Base-by-base conservation (phyloP, 495 filamentous ascomycete species). In the Eremomyces bilateralis region DNA sequence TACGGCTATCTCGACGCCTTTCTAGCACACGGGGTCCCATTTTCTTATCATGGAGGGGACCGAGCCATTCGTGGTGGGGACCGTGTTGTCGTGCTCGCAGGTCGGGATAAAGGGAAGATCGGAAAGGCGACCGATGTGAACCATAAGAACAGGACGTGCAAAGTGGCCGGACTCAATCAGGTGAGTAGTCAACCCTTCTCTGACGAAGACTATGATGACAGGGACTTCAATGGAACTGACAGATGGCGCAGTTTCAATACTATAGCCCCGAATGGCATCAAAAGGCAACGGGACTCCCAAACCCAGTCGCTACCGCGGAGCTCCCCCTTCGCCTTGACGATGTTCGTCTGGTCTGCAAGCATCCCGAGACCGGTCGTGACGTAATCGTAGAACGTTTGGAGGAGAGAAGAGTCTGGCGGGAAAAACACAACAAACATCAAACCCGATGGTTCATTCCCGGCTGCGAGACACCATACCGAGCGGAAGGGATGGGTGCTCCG, bases 51-150 rank as follows among this genome's bases (percentile, higher is more conserved):
- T n/a, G 39, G 57, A 37, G 50, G 63, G 34, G 42, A 57, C 29
- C 70, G 68, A 35, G 34, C 36, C 37, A 62, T 94, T 42, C 65
- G 59, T 12, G 47, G 53, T 4, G 71, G 68, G 5, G 84, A 94
- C 46, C 63, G 84, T 35, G 79, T 91, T 20, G 79, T 81, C 22
- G 50, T 91, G 21, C 56, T 76, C 30, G 70, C 73, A 33, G 82
- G 84, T 15, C 59, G 59, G 38, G 76, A 84, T 41, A 75, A 72
- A 58, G 80, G 81, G 38, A 75, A 73, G 54, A 91, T 97, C 57
- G 74, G 73, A 19, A 56, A 55, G 20, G 67, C 94, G 20, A 46
- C 36, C 31, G 43, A 52, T n/a, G 60, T 92, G 22, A 57, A 75
- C 38, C 48, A 47, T 15, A 54, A 63, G 1, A 62, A 44, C 25